Conservation (phyloP, 371 early-diverging fungal species). For the Syncephalis plumigaleata region DNA sequence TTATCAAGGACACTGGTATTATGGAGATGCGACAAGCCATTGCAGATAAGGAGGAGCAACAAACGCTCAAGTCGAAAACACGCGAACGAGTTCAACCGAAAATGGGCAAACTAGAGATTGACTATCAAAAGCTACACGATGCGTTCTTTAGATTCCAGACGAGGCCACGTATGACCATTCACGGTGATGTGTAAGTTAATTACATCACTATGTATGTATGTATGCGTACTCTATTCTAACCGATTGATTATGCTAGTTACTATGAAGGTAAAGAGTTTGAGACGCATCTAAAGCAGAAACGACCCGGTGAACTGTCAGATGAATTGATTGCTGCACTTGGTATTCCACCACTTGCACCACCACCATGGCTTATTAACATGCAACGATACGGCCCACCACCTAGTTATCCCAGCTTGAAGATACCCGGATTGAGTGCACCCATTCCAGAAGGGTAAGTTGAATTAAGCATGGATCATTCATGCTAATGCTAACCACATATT, state of each 20-base stretch:
- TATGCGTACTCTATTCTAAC: background rate
- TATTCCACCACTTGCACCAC: conserved; percentile 89
- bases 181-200: conserved; percentile 72
- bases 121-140: conserved; percentile 92
- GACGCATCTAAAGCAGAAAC: conserved; percentile 66
- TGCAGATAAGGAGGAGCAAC: conserved; percentile 69
- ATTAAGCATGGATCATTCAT: background rate
- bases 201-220: background rate
- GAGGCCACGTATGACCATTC: conserved; percentile 60
- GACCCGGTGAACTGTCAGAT: conserved; percentile 79
- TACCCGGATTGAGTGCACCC: conserved; percentile 94
- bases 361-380: conserved; percentile 98
- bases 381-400: conserved; percentile 97
- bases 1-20: conserved; percentile 93
- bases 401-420: conserved; percentile 77
- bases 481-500: background rate
- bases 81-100: conserved; percentile 83
- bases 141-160: conserved; percentile 94
- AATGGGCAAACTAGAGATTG: conserved; percentile 90
- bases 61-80: conserved; percentile 65
- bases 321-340: conserved; percentile 74
- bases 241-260: conserved; percentile 30
- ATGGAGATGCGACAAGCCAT: conserved; percentile 87
- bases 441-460: conserved; percentile 69
- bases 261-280: conserved; percentile 97